These are phyloP conservation scores for Penicillium oxalicum DNA, from an alignment of 2,329 filamentous ascomycete genomes.

Conservation along the genomic window DNA sequence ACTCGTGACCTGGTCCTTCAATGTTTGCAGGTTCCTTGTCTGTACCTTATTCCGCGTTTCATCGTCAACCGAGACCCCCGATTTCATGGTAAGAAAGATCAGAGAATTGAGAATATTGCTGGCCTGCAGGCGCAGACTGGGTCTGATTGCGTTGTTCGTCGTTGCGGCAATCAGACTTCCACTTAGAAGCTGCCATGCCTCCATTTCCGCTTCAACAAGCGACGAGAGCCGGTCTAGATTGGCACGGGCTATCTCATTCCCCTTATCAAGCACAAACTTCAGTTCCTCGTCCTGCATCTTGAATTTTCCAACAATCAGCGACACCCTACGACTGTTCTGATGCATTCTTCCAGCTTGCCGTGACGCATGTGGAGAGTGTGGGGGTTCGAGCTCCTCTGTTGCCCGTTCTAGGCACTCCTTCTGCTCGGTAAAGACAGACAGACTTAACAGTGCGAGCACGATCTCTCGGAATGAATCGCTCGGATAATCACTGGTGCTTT, in stretches of 20 bases:
- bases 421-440: constrained; percentile 48
- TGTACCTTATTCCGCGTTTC: constrained; percentile 59
- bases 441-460: constrained; percentile 64
- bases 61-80: constrained; percentile 34
- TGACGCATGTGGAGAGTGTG: constrained; percentile 20
- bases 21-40: constrained; percentile 61
- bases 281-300: constrained; percentile 41
- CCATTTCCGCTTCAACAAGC: constrained; percentile 55
- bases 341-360: constrained; percentile 28
- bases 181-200: constrained; percentile 69
- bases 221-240: constrained; percentile 70
- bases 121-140: constrained; percentile 44
- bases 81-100: constrained; percentile 40
- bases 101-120: constrained; percentile 55
- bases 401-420: constrained; percentile 44
- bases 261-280: constrained; percentile 60
- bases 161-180: constrained; percentile 47
- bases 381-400: constrained; percentile 51
- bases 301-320: constrained; percentile 36
- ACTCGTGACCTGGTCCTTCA: constrained; percentile 56
- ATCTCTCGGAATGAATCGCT: constrained; percentile 75
- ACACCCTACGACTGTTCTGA: constrained; percentile 37
- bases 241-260: constrained; percentile 65
- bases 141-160: constrained; percentile 32
- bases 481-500: constrained; percentile 87